Base-by-base conservation (phyloP, 257 asterid species). In the Jaltomata sinuosa region DNA sequence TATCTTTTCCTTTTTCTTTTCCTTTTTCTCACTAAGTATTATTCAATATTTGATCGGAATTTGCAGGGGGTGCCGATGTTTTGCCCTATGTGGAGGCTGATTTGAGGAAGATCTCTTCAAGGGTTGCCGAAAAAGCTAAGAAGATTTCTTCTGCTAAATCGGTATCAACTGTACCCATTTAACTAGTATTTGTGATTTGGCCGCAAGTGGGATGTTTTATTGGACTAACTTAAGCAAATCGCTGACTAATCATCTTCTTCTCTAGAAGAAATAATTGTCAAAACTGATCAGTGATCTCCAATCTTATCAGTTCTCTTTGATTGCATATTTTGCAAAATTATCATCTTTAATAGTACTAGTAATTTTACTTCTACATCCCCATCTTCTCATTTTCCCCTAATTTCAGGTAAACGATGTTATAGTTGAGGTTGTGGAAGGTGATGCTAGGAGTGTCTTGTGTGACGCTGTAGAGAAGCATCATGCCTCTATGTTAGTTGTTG, bases 401-500 rank as follows among this genome's bases (percentile, higher is more conserved):
- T 34, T 82, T 84, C 93, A 96, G 99, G 90, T 93, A 57, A 79
- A 80, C 25, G 94, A 93, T 69, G 94, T 83, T 61, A 47, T 19
- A 2, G 16, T 84, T 6, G 98, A 94, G 88, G 86, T 83, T 4
- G 77, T 88, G 61, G 99, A 94, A 84, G 98, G 99, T 6, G 99
- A 96, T 94, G 88, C 98, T 32, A 89, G 98, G 90, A 93, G 89
- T 84, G 98, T 92, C 85, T 92, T 96, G 8, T 94, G 97, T 27
- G 98, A 96, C 65, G 93, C 97, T 83, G 99, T 96, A 72, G 98
- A 96, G 32, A 93, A 83, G 86, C 92, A 94, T 86, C 89, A 91
- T 34, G 99, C 99, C 55, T 89, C 97, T 62, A 25, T 94, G 31
- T 84, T 96, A 79, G 97, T 93, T 67, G 91, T 96, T 32, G 98